These are phyloP conservation scores for Beauveria sp. DNA, from an alignment of 2,329 filamentous ascomycete genomes.

Conservation along the genomic window DNA sequence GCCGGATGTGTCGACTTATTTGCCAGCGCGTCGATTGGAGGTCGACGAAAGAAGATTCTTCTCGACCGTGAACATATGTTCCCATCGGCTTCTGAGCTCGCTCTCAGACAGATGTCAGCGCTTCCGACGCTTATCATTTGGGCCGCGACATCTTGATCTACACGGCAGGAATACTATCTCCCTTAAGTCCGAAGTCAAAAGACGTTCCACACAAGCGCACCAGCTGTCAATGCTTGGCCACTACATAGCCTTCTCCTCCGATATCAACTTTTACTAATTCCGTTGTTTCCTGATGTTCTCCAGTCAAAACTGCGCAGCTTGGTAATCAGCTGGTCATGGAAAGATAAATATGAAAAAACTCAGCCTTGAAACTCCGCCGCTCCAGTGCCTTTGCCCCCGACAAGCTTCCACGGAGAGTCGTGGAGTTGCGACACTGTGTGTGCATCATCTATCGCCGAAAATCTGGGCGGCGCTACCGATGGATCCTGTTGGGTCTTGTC, in stretches of 20 bases:
- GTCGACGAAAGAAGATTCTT: no score
- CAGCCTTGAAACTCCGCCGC: neutral
- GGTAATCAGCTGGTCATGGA: neutral
- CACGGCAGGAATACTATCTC: neutral
- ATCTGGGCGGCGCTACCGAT: neutral
- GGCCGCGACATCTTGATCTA: neutral
- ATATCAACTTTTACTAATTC: neutral
- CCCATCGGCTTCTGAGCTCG: neutral
- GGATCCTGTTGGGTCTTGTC: neutral
- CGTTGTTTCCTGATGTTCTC: neutral
- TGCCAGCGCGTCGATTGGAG: neutral
- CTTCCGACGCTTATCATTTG: neutral
- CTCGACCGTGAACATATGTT: no score
- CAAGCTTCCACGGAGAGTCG: neutral
- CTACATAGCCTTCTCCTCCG: neutral
- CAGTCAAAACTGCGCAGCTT: neutral
- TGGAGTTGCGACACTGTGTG: neutral
- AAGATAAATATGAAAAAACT: neutral
- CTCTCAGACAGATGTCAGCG: neutral
- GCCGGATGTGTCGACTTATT: neutral
- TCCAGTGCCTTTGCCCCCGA: neutral
- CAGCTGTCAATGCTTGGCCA: neutral
- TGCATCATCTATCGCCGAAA: constrained; percentile 13
- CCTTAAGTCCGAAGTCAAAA: neutral
- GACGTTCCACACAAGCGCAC: neutral